phyloP scores from a whole-genome alignment of 768 basidiomycete genomes.

The Leccinellum luteum region DNA sequence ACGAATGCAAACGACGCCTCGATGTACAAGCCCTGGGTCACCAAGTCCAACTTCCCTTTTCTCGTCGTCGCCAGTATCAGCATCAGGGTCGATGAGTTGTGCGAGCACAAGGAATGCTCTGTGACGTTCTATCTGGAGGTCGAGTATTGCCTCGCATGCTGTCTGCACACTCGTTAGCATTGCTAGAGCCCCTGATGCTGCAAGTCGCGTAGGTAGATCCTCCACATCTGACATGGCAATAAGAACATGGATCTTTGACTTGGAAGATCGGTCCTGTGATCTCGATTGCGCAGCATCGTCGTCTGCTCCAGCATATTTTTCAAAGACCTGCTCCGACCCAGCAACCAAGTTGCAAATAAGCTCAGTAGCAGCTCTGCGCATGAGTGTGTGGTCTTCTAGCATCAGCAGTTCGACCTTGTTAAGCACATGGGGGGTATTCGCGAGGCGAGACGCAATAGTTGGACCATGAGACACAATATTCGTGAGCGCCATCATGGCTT shows the following conservation, averaged over 20 bases:
- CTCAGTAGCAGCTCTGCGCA: slow-evolving; percentile 87
- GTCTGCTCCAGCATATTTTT: slow-evolving; percentile 58
- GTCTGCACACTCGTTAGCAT: slow-evolving; percentile 62
- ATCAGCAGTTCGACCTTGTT: slow-evolving; percentile 69
- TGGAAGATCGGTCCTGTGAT: slow-evolving; percentile 25
- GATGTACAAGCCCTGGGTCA: slow-evolving; percentile 68
- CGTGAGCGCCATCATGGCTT: slow-evolving; percentile 93
- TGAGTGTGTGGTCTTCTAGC: slow-evolving; percentile 77
- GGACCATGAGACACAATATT: slow-evolving; percentile 83
- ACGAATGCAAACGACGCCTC: slow-evolving; percentile 71
- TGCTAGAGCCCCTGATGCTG: slow-evolving; percentile 90
- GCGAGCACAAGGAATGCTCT: slow-evolving; percentile 65
- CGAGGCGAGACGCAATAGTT: slow-evolving; percentile 64
- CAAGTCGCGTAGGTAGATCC: slow-evolving; percentile 79
- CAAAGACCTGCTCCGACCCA: slow-evolving; percentile 73
- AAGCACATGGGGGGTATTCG: slow-evolving; percentile 55
- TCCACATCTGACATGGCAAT: slow-evolving; percentile 85
- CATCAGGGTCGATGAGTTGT: slow-evolving; percentile 62
- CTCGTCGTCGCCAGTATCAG: slow-evolving; percentile 32
- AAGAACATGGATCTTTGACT: slow-evolving; percentile 75
- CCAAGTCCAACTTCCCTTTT: slow-evolving; percentile 30
- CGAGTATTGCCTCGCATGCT: slow-evolving; percentile 60
- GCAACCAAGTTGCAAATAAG: slow-evolving; percentile 88
- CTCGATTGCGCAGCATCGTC: slow-evolving; percentile 41
- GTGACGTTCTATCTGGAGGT: slow-evolving; percentile 62